Evolutionary conservation across 805 yeast species (phyloP), one percentile per base, ranked within the genome.

Genomic region (Cyberlindnera saturnus): DNA sequence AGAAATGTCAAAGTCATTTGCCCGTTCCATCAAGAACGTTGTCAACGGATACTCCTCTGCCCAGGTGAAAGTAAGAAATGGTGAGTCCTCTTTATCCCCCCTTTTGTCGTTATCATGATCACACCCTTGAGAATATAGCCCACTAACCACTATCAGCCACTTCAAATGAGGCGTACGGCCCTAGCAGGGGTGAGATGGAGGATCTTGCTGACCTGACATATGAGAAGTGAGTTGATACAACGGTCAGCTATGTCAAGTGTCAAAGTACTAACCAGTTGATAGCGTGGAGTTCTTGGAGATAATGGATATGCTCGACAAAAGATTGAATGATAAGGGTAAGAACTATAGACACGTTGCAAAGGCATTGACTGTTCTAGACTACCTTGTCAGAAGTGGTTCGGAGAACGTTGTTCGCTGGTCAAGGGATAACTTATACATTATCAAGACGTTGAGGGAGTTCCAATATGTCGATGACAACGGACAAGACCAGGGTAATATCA

Each of bases 341-440:
- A 86, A 91, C 66, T 91, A 97, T 97, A 77, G 96, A 52, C 99
- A 91, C 62, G 90, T 91, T 39, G 90, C 95, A 49, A 93, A 91
- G 64, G 82, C 96, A 1, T 71, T 91, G 48, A 84, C 95, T 2
- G 81, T 91, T n/a, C 72, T 91, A 53, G 96, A 90, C 57, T 91
- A 82, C 64, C 70, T 90, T 45, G 88, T 90, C 16, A 78, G 93
- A 53, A 76, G 74, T 47, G 99, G 97, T 33, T 76, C 89, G 17
- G 96, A 89, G 52, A 82, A 84, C 56, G 91, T 90, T 56, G 96
- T 90, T 6, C 69, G 81, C 32, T 91, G 99, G 99, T 80, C 90
- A 47, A 84, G 81, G 59, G 96, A 88, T 59, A 90, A 91, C 61
- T 62, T 90, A 32, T 91, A 88, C 64, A 75, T 90, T 40, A 79